A percentile compares a stretch with the other conserved stretches of the same genome.
Evolutionary conservation across 2,329 filamentous ascomycete genomes (phyloP).

Genomic region (Chaetomiaceae sp.): DNA sequence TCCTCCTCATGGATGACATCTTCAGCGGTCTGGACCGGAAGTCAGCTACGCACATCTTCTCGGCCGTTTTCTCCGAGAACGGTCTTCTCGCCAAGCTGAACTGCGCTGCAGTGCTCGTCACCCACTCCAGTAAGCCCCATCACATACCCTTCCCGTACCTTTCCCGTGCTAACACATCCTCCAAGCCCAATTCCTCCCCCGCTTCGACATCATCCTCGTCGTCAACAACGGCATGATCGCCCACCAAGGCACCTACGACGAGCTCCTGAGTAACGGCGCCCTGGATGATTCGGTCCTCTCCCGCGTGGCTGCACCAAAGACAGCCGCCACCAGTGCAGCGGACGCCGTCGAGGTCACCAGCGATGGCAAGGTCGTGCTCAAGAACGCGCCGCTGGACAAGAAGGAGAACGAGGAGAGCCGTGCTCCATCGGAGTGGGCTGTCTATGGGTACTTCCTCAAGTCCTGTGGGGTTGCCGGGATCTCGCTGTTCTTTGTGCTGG

Average conservation of each 20-base stretch:
- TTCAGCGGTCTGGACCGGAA: slow-evolving; percentile 15
- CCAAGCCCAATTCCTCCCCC: slow-evolving; percentile 11
- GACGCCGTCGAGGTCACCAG: slow-evolving; percentile 10
- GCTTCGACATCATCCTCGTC: slow-evolving; percentile 7
- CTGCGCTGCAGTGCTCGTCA: slow-evolving; percentile 10
- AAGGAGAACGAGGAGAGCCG: slow-evolving; percentile 9
- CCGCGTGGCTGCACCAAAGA: background rate
- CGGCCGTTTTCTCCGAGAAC: slow-evolving; percentile 7
- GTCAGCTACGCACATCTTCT: slow-evolving; percentile 11
- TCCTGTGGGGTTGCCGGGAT: slow-evolving; percentile 7
- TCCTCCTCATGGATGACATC: slow-evolving; percentile 17
- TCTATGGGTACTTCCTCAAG: slow-evolving; percentile 13
- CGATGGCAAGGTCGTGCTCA: slow-evolving; percentile 11
- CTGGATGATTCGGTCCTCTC: slow-evolving; percentile 7
- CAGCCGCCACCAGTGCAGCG: background rate
- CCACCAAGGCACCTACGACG: slow-evolving; percentile 5
- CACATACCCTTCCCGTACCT: too few relatives aligned
- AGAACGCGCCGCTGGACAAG: slow-evolving; percentile 5
- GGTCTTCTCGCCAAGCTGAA: slow-evolving; percentile 4
- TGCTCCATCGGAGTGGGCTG: slow-evolving; percentile 9
- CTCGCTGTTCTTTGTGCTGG: slow-evolving; percentile 11
- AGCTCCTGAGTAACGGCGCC: slow-evolving; percentile 3
- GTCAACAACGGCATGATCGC: slow-evolving; percentile 6
- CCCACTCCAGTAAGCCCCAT: slow-evolving; percentile 3
- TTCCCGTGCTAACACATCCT: background rate